A percentile compares a stretch with the other conserved stretches of the same genome.
These are phyloP conservation scores for Bidens hawaiensis DNA, from an alignment of 140 eudicot genomes.

Conservation along the genomic window DNA sequence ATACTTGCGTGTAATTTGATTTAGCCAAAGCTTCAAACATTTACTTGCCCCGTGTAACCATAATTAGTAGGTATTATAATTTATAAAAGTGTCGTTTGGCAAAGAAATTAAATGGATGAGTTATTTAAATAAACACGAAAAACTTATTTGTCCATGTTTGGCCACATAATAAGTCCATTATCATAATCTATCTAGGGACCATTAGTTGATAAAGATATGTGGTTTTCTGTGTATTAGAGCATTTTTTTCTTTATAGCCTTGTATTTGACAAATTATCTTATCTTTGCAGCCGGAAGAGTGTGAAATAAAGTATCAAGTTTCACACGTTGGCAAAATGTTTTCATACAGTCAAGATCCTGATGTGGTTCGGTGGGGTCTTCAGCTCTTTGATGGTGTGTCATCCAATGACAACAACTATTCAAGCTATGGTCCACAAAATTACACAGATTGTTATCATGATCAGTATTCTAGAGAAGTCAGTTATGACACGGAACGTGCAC, in stretches of 20 bases:
- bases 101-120: conserved; percentile 19
- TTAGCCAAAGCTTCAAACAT: not conserved
- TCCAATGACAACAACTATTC: conserved; percentile 44
- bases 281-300: conserved; percentile 21
- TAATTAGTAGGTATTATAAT: conserved; percentile 2
- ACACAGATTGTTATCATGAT: conserved; percentile 46
- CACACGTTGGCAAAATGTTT: conserved; percentile 39
- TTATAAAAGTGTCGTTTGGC: conserved; percentile 8
- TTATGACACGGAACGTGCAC: conserved; percentile 36
- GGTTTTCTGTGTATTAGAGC: conserved; percentile 2
- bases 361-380: conserved; percentile 85
- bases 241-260: conserved; percentile 20
- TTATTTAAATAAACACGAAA: not conserved
- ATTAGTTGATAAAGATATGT: conserved; percentile 12
- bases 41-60: not conserved
- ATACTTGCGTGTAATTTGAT: not conserved
- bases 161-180: conserved; percentile 31
- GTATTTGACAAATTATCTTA: conserved; percentile 15
- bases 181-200: conserved; percentile 24
- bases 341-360: conserved; percentile 82
- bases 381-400: conserved; percentile 70
- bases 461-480: conserved; percentile 45
- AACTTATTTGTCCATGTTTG: conserved; percentile 7
- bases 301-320: not conserved
- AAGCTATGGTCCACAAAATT: conserved; percentile 39